Evolutionary conservation across 1,284 basidiomycete species (phyloP).

Genomic region (Amylostereum chailletii): DNA sequence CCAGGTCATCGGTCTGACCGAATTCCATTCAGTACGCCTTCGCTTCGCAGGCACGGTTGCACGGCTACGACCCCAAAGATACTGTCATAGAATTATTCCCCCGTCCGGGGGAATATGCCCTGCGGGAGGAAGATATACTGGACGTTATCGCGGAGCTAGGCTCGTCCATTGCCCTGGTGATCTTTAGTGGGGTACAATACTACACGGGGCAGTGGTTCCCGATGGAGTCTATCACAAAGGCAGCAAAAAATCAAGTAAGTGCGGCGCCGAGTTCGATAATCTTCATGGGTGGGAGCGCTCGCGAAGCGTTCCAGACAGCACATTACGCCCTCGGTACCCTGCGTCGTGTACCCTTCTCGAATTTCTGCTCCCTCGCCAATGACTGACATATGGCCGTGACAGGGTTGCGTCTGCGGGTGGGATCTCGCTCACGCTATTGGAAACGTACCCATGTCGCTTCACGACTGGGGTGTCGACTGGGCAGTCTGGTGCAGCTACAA

Average conservation of each 20-base stretch:
- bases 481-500: slow-evolving; percentile 98
- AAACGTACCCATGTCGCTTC: slow-evolving; percentile 84
- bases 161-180: slow-evolving; percentile 73
- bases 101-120: slow-evolving; percentile 75
- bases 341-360: too few relatives aligned
- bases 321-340: too few relatives aligned
- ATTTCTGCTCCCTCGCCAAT: too few relatives aligned
- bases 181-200: slow-evolving; percentile 91
- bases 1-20: neutral
- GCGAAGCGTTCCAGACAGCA: too few relatives aligned
- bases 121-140: slow-evolving; percentile 88
- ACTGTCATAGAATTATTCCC: slow-evolving; percentile 79
- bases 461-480: slow-evolving; percentile 95
- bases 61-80: slow-evolving; percentile 69
- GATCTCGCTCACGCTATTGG: slow-evolving; percentile 95
- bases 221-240: slow-evolving; percentile 75
- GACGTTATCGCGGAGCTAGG: slow-evolving; percentile 68
- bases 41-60: slow-evolving; percentile 76
- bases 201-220: slow-evolving; percentile 97
- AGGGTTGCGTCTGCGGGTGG: slow-evolving; percentile 92
- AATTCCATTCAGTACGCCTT: slow-evolving; percentile 77
- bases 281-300: too few relatives aligned
- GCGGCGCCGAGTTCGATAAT: too few relatives aligned
- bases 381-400: neutral
- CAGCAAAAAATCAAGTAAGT: slow-evolving; percentile 72